Percentiles rank a stretch among this genome's conserved stretches.
Conservation (phyloP, 2,329 filamentous ascomycete species). For the Neofusicoccum umdonicola region DNA sequence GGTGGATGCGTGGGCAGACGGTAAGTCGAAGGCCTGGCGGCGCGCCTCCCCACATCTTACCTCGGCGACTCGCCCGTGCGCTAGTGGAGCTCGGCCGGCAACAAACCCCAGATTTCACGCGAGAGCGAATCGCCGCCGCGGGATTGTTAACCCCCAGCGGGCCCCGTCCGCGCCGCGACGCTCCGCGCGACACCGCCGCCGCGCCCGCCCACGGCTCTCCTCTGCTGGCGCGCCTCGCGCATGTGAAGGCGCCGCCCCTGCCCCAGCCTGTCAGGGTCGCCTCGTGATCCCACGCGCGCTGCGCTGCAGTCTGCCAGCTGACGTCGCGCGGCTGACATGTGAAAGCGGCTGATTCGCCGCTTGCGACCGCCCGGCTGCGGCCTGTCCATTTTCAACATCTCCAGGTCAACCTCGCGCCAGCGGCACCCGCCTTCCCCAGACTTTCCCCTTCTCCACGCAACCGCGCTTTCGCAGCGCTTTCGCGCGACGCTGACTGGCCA, state of each 20-base stretch:
- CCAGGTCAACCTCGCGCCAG: too few relatives aligned
- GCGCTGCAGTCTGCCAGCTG: conserved; percentile 4
- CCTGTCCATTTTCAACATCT: too few relatives aligned
- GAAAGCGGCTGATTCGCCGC: conserved; percentile 5
- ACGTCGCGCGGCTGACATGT: conserved; percentile 10
- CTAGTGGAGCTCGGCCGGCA: conserved; percentile 16
- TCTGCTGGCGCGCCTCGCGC: not conserved
- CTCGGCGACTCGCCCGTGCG: conserved; percentile 18
- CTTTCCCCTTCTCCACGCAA: not conserved
- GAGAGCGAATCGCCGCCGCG: conserved; percentile 4
- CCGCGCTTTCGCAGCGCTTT: not conserved
- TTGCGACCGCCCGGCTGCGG: not conserved
- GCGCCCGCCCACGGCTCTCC: not conserved
- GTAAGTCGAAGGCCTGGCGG: not conserved
- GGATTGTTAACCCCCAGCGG: conserved; percentile 10
- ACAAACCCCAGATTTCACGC: conserved; percentile 14
- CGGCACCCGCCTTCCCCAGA: not conserved
- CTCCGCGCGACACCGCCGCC: not conserved
- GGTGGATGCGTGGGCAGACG: not conserved
- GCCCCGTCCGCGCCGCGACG: conserved; percentile 1
- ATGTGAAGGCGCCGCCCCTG: conserved; percentile 7
- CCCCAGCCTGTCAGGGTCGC: conserved; percentile 9
- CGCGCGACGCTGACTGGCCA: not conserved
- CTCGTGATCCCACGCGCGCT: not conserved
- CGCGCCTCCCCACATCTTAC: conserved; percentile 16